Evolutionary conservation across 2,329 filamentous ascomycete genomes (phyloP).

Genomic region (Endocalyx cinctus): DNA sequence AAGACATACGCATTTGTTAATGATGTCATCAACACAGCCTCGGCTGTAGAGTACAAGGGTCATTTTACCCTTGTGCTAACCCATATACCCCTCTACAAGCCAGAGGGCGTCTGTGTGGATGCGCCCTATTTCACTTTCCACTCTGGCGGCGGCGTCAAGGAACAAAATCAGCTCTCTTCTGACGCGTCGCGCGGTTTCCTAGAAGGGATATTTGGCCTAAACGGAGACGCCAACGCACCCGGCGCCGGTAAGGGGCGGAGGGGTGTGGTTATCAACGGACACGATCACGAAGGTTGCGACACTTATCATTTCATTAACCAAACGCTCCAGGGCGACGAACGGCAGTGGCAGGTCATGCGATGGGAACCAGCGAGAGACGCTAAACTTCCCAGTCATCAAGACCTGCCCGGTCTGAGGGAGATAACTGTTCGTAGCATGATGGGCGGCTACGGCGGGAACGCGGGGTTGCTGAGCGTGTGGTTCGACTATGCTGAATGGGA

Average conservation of each 20-base stretch:
- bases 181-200: slow-evolving; percentile 71
- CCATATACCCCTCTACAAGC: slow-evolving; percentile 87
- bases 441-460: slow-evolving; percentile 91
- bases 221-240: slow-evolving; percentile 52
- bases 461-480: slow-evolving; percentile 83
- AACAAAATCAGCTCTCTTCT: slow-evolving; percentile 84
- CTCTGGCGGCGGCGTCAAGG: slow-evolving; percentile 66
- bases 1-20: slow-evolving; percentile 76
- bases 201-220: slow-evolving; percentile 79
- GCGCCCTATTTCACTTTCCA: slow-evolving; percentile 79
- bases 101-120: slow-evolving; percentile 77
- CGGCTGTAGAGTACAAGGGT: slow-evolving; percentile 55
- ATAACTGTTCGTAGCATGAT: slow-evolving; percentile 97
- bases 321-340: slow-evolving; percentile 39
- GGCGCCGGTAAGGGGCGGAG: slow-evolving; percentile 61
- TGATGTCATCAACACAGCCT: slow-evolving; percentile 57
- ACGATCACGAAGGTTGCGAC: slow-evolving; percentile 94
- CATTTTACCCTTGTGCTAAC: slow-evolving; percentile 83
- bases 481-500: slow-evolving; percentile 68
- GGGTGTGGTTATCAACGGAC: slow-evolving; percentile 83
- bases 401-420: slow-evolving; percentile 68
- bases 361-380: slow-evolving; percentile 42
- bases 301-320: slow-evolving; percentile 77
- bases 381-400: slow-evolving; percentile 36
- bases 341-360: slow-evolving; percentile 44